A percentile compares a stretch with the other conserved stretches of the same genome.
Evolutionary conservation across 345 rosid species (phyloP).

Genomic region (Arabis alpina): DNA sequence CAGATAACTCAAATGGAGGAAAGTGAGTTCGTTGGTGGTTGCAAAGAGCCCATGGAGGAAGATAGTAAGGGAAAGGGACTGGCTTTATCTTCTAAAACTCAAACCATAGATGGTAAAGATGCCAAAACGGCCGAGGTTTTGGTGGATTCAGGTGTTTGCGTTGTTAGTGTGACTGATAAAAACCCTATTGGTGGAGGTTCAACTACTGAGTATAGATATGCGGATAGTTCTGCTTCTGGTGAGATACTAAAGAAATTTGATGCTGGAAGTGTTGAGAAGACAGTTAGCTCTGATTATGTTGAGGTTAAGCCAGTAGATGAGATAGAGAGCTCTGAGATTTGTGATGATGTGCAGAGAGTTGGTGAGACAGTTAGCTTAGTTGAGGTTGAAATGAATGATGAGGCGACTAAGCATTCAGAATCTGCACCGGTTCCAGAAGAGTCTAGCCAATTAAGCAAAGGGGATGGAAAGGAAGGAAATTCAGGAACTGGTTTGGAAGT

Average conservation of each 20-base stretch:
- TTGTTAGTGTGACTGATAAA: constrained; percentile 11
- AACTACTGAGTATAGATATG: background rate
- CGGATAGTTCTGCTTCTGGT: constrained; percentile 11
- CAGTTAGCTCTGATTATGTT: constrained; percentile 8
- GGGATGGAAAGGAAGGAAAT: no score
- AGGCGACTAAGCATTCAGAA: constrained; percentile 5
- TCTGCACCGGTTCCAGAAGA: constrained; percentile 26
- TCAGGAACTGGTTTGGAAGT: no score
- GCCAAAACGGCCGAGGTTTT: background rate
- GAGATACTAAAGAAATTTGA: constrained; percentile 8
- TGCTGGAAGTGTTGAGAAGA: constrained; percentile 4
- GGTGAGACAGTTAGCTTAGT: background rate
- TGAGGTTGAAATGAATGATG: background rate
- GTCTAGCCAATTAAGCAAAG: constrained; percentile 13
- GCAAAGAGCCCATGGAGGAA: constrained; percentile 29
- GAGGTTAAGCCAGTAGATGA: constrained; percentile 17
- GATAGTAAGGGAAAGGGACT: background rate
- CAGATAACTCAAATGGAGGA: constrained; percentile 25
- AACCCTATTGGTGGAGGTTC: background rate
- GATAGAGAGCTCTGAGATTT: background rate
- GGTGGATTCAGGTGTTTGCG: constrained; percentile 23
- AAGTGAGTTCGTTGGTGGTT: constrained; percentile 20
- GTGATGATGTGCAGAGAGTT: background rate
- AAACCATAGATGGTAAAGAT: constrained; percentile 35
- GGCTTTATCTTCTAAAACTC: constrained; percentile 21